A percentile compares a stretch with the other conserved stretches of the same genome.
These are phyloP conservation scores for Yamagishiella unicocca DNA, from an alignment of 139 green algal species.

Conservation along the genomic window DNA sequence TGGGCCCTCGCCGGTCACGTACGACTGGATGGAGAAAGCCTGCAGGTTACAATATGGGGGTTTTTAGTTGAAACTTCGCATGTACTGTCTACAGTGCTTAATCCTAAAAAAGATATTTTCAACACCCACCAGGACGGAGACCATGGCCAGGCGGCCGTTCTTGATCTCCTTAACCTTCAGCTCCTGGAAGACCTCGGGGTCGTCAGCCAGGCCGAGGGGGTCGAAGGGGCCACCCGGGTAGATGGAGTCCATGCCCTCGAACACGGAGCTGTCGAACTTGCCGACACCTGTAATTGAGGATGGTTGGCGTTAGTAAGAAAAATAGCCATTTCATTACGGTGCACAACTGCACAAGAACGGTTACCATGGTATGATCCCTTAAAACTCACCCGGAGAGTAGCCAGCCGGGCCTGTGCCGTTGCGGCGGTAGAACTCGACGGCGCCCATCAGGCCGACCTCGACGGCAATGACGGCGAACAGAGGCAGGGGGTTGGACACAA, in stretches of 20 bases:
- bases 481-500: conserved; percentile 93
- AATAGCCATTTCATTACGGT: too few relatives aligned
- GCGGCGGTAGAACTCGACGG: conserved; percentile 90
- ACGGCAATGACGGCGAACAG: conserved; percentile 84
- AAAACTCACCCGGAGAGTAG: conserved; percentile 78
- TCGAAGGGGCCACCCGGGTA: conserved; percentile 98
- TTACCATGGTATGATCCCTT: too few relatives aligned
- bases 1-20: conserved; percentile 94
- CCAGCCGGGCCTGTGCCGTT: conserved; percentile 87
- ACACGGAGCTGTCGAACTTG: conserved; percentile 92
- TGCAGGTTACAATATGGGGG: conserved; percentile 58
- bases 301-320: background rate
- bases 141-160: conserved; percentile 96
- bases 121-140: conserved; percentile 82
- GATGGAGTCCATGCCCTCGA: conserved; percentile 91
- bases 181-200: conserved; percentile 93
- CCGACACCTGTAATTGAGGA: conserved; percentile 67
- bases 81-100: too few relatives aligned
- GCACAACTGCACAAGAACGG: too few relatives aligned
- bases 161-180: conserved; percentile 99
- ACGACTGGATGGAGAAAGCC: conserved; percentile 85
- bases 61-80: too few relatives aligned
- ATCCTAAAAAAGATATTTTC: too few relatives aligned
- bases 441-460: conserved; percentile 89
- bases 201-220: conserved; percentile 93